Base-by-base conservation (phyloP, 345 rosid genomes). In the Eutrema yunnanense region DNA sequence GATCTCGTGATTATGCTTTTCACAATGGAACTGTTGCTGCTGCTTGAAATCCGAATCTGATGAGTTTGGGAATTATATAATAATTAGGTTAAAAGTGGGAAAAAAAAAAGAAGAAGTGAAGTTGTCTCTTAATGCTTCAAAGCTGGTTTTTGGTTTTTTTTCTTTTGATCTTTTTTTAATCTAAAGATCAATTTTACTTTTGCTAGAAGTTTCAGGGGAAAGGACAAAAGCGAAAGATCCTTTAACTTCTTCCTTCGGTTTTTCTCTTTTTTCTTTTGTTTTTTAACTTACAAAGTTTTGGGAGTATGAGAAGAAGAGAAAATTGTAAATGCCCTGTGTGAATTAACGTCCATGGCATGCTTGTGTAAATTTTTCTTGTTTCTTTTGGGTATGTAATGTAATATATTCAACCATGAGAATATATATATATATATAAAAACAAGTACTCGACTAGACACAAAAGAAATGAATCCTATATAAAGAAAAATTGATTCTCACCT, bases 11-110 rank as follows among this genome's bases (percentile, higher is more conserved):
- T 54, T 78, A 46, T 73, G 78, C 71, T 61, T 30, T 67, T 6
- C 70, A 33, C 65, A 78, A 48, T 16, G 81, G 78, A 62, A 62
- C 78, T 66, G 48, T 78, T 61, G 78, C 74, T 46, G 81, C 81
- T 67, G 81, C 81, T 62, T 78, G 51, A 76, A 7, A 12, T 4
- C 27, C 3, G 48, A 30, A 42, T 60, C 68, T 62, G 19, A 60
- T 32, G 32, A 50, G 0, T 30, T 40, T 48, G 27, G 7, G 34
- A 42, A 30, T 30, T 67, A 43, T 44, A n/a, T 19, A 56, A 16
- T 54, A 37, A 46, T 54, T 76, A 76, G 71, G 71, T 38, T 70
- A 9, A 3, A 33, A 43, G 37, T 16, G 8, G 36, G 8, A 30
- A 50, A 1, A 36, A 40, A 12, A 33, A 37, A 12, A 27, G 9